These are phyloP conservation scores for Trichoderma hamatum DNA, from an alignment of 2,329 filamentous ascomycete genomes.

Conservation along the genomic window DNA sequence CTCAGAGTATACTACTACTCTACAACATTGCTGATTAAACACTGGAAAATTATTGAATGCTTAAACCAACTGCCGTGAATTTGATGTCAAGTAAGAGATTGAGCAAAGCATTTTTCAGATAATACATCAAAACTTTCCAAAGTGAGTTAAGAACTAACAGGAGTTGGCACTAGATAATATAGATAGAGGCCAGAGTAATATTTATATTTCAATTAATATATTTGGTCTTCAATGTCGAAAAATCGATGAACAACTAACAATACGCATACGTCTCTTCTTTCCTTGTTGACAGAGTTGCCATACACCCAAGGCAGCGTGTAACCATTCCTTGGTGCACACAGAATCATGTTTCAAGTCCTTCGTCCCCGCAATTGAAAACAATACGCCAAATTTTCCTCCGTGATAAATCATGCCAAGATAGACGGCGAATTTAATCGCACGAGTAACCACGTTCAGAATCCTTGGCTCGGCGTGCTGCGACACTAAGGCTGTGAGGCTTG, in stretches of 20 bases:
- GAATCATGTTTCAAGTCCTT: not conserved
- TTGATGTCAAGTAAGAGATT: not conserved
- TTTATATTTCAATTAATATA: not conserved
- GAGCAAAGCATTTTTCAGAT: not conserved
- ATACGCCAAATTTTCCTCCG: not conserved
- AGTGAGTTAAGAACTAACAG: not conserved
- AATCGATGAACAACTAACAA: not conserved
- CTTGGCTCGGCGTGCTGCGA: not conserved
- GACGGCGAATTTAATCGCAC: not conserved
- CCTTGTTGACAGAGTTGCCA: not conserved
- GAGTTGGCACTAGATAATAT: not conserved
- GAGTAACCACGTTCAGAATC: not conserved
- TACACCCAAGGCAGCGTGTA: not conserved
- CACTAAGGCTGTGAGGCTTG: not conserved
- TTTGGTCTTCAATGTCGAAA: not conserved
- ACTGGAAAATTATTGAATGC: not conserved
- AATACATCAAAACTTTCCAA: not conserved
- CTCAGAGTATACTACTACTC: not conserved
- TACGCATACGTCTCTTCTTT: not conserved
- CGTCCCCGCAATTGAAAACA: not conserved
- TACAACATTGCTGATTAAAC: not conserved
- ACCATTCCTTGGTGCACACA: not conserved
- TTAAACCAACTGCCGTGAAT: not conserved
- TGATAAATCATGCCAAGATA: not conserved
- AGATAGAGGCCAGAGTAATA: not conserved